A percentile compares a stretch with the other conserved stretches of the same genome.
phyloP scores from a whole-genome alignment of 768 basidiomycete genomes.

The Candolleomyces eurysporus region DNA sequence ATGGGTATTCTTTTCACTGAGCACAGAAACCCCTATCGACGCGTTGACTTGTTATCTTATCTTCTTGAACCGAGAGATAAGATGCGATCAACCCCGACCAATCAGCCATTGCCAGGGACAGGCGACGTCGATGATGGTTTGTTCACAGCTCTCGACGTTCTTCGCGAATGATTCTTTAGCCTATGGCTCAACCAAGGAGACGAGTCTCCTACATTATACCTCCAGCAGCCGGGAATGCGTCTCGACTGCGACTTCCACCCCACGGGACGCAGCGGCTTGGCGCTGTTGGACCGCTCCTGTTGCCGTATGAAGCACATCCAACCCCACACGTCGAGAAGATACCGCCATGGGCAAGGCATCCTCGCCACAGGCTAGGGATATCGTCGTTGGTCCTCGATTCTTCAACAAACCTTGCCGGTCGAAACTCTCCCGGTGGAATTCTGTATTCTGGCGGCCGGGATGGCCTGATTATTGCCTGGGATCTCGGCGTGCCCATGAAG shows the following conservation, averaged over 20 bases:
- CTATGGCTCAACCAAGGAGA: conserved; percentile 46
- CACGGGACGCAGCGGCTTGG: conserved; percentile 64
- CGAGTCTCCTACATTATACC: conserved; percentile 90
- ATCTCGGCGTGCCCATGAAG: conserved; percentile 68
- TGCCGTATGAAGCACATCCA: conserved; percentile 30
- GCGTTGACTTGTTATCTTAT: neutral
- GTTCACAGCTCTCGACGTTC: neutral
- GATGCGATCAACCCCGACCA: neutral
- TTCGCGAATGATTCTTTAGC: neutral
- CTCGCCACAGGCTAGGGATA: conserved; percentile 85
- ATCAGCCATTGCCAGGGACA: neutral
- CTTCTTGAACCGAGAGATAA: neutral
- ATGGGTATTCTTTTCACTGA: too few relatives aligned
- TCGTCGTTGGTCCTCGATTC: conserved; percentile 85
- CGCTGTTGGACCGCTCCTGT: conserved; percentile 64
- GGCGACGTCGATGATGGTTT: neutral
- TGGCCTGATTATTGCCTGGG: conserved; percentile 86
- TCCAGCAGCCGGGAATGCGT: conserved; percentile 58
- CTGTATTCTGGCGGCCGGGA: conserved; percentile 89
- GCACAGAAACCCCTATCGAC: too few relatives aligned
- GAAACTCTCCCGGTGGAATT: conserved; percentile 75
- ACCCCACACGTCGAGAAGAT: conserved; percentile 20
- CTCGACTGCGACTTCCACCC: conserved; percentile 70
- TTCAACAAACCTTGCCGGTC: conserved; percentile 72
- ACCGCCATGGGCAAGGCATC: conserved; percentile 41